phyloP scores from a whole-genome alignment of 2,329 filamentous ascomycete species.

The Hymenoscyphus occultus region DNA sequence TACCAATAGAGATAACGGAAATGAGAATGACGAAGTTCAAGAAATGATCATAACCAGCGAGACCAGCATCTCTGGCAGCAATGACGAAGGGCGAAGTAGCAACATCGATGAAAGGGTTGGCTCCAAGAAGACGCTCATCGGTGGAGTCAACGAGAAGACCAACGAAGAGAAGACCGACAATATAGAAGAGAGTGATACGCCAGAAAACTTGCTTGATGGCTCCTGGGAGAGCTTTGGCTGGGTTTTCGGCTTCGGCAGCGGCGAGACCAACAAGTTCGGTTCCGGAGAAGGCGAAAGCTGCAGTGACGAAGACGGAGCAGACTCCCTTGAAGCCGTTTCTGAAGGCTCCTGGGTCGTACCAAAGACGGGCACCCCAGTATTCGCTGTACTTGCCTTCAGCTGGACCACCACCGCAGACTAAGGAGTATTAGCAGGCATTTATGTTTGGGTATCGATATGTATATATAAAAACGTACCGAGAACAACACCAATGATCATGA shows the following conservation, averaged over 20 bases:
- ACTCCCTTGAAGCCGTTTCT: constrained; percentile 77
- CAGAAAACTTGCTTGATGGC: constrained; percentile 92
- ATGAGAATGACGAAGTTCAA: constrained; percentile 93
- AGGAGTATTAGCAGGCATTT: constrained; percentile 15
- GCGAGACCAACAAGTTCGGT: constrained; percentile 74
- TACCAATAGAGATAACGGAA: constrained; percentile 84
- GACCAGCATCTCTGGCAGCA: constrained; percentile 81
- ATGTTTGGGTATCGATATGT: too few species aligned
- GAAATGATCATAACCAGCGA: constrained; percentile 73
- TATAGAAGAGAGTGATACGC: constrained; percentile 66
- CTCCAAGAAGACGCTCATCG: constrained; percentile 60
- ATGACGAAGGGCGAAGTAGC: constrained; percentile 89
- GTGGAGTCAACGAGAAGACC: constrained; percentile 50
- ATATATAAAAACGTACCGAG: constrained; percentile 10
- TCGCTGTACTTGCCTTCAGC: constrained; percentile 66
- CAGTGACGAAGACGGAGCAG: constrained; percentile 72
- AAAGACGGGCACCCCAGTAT: constrained; percentile 60
- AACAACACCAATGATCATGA: constrained; percentile 59
- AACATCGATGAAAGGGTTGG: constrained; percentile 55
- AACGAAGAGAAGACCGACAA: constrained; percentile 9
- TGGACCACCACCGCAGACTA: constrained; percentile 72
- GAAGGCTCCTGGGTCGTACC: constrained; percentile 75
- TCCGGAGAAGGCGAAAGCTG: constrained; percentile 71
- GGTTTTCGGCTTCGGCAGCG: constrained; percentile 72
- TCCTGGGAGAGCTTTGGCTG: constrained; percentile 74